These are phyloP conservation scores for Austroboletus rostrupii DNA, from an alignment of 1,284 basidiomycete genomes.

Conservation along the genomic window DNA sequence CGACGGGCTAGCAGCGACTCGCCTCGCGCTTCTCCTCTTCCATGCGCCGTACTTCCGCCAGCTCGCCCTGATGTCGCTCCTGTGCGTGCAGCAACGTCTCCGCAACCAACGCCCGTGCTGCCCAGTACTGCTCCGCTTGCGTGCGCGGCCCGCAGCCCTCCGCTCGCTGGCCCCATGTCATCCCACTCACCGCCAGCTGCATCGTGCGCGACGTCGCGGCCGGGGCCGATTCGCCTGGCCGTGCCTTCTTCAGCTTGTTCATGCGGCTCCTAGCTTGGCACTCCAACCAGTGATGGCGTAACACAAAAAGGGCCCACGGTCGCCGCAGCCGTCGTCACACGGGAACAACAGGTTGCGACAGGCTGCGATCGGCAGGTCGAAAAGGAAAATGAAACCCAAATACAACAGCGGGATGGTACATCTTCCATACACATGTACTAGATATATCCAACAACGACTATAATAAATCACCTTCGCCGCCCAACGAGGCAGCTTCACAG, in stretches of 20 bases:
- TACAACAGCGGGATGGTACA: too few species aligned
- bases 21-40: constrained; percentile 48
- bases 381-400: constrained; percentile 1
- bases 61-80: constrained; percentile 44
- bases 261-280: constrained; percentile 9
- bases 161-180: constrained; percentile 10
- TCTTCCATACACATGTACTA: constrained; percentile 9
- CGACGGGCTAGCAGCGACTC: constrained; percentile 16
- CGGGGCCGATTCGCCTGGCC: constrained; percentile 8
- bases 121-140: constrained; percentile 56
- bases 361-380: not conserved
- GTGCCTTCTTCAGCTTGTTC: constrained; percentile 27
- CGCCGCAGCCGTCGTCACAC: constrained; percentile 8
- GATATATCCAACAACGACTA: constrained; percentile 11
- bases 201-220: constrained; percentile 28
- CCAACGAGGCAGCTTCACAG: constrained; percentile 12
- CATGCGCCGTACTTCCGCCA: constrained; percentile 35
- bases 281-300: too few species aligned
- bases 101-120: constrained; percentile 54
- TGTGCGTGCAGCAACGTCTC: constrained; percentile 51
- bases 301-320: not conserved
- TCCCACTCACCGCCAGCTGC: constrained; percentile 23
- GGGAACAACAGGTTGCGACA: too few species aligned
- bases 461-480: constrained; percentile 7
- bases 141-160: constrained; percentile 27